Percentiles rank a stretch among this genome's conserved stretches.
Conservation (phyloP, 2,329 filamentous ascomycete species). For the Botrytis porri region DNA sequence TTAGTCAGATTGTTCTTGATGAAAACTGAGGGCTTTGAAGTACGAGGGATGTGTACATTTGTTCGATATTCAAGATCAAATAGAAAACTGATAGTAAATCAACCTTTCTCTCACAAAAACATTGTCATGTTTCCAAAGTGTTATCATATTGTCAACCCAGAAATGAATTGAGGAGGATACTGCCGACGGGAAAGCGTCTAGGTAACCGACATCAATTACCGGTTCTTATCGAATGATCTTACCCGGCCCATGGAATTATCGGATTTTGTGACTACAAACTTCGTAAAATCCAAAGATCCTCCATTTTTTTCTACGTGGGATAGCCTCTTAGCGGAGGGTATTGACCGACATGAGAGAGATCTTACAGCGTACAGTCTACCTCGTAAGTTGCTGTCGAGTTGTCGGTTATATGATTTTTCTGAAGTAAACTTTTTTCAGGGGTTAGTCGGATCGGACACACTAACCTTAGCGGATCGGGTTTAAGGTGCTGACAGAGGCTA, state of each 20-base stretch:
- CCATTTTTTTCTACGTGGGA: neutral
- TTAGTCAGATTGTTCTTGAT: neutral
- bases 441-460: neutral
- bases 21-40: neutral
- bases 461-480: neutral
- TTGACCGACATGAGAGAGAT: neutral
- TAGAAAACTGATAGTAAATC: neutral
- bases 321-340: neutral
- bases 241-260: neutral
- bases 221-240: neutral
- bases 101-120: neutral
- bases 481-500: neutral
- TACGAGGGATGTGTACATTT: neutral
- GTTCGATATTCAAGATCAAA: neutral
- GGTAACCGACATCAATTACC: neutral
- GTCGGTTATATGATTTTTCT: neutral
- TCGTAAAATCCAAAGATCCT: neutral
- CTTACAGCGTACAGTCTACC: neutral
- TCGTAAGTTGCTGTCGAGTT: neutral
- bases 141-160: neutral
- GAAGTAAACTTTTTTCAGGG: neutral
- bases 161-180: neutral
- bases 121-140: neutral
- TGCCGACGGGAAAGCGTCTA: neutral
- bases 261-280: neutral